Evolutionary conservation across 805 yeast species (phyloP), one percentile per base, ranked within the genome.

Genomic region (Saturnispora ahearnii): DNA sequence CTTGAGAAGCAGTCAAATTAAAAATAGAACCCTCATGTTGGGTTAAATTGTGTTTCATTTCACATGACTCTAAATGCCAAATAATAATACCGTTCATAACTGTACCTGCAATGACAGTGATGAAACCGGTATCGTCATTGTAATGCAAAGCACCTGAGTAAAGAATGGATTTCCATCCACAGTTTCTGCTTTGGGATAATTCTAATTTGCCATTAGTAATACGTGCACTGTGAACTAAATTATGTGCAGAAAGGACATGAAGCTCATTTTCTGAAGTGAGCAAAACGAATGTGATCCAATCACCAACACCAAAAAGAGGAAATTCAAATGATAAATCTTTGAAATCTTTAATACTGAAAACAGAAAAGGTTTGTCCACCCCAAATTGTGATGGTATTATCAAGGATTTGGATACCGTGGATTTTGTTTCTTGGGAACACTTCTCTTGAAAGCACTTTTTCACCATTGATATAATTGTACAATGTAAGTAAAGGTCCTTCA

Each of bases 11-110:
- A 15, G 73, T 73, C 4, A 89, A 89, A 29, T 84, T 86, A 65
- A 93, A 91, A 29, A 91, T 89, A 0, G 96, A 86, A 2, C 99
- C 99, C 62, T 84, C 89, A 67, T 93, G 99, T 0, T 82, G 84
- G 0, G 75, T 74, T 46, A 91, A 69, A 34, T 73, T 74, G 57
- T 81, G 79, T 3, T 78, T 24, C 8, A 83, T 68, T 30, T 68
- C 41, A 1, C 66, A 54, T 3, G 66, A 57, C 36, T 63, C 62
- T 24, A 79, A 59, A 44, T 79, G 79, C 98, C 98, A 91, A 2
- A 89, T 69, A 3, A 86, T 68, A 2, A 87, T 81, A 12, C 97
- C 96, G 44, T 83, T 82, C 82, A 90, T 81, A 2, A 91, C 97
- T 0, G 99, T 91, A 24, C 99, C 99, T 0, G 96, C 90, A 28